phyloP scores from a whole-genome alignment of 2,329 filamentous ascomycete genomes.

The Cercospora beticola region DNA sequence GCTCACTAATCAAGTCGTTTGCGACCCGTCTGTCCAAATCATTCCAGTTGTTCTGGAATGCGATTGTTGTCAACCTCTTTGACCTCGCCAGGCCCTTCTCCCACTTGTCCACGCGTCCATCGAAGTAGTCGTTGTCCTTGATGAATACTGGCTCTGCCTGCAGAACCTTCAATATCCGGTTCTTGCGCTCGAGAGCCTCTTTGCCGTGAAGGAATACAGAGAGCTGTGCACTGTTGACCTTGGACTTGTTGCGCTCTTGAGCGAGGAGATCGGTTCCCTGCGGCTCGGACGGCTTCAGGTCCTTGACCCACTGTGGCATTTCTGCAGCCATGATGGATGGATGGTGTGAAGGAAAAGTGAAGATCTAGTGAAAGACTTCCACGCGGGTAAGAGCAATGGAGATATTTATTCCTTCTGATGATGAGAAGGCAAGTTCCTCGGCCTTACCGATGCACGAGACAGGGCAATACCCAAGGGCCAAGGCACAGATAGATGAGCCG shows the following conservation, averaged over 20 bases:
- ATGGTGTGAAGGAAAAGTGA: not conserved
- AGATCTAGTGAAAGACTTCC: not conserved
- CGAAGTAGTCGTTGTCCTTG: slow-evolving; percentile 75
- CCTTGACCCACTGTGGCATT: slow-evolving; percentile 64
- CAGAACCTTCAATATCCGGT: slow-evolving; percentile 63
- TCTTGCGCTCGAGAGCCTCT: slow-evolving; percentile 60
- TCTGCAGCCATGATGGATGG: slow-evolving; percentile 32
- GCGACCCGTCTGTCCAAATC: slow-evolving; percentile 64
- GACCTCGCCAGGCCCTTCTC: slow-evolving; percentile 67
- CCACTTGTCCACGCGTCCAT: slow-evolving; percentile 67
- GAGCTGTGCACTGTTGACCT: slow-evolving; percentile 65
- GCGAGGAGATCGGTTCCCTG: slow-evolving; percentile 68
- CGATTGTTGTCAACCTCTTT: slow-evolving; percentile 68
- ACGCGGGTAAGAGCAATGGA: slow-evolving; percentile 1
- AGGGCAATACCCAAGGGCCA: slow-evolving; percentile 4
- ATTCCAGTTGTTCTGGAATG: slow-evolving; percentile 66
- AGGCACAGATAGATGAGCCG: slow-evolving; percentile 12
- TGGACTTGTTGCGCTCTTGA: slow-evolving; percentile 67
- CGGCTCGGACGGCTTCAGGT: slow-evolving; percentile 63
- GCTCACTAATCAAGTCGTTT: slow-evolving; percentile 69
- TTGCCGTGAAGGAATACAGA: slow-evolving; percentile 69
- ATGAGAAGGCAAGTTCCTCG: slow-evolving; percentile 15
- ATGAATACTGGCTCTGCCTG: slow-evolving; percentile 69
- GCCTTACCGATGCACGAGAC: slow-evolving; percentile 8
- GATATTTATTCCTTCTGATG: slow-evolving; percentile 12